Conservation (phyloP, 352 stramenopile species). For the Phytophthora podocarpi region DNA sequence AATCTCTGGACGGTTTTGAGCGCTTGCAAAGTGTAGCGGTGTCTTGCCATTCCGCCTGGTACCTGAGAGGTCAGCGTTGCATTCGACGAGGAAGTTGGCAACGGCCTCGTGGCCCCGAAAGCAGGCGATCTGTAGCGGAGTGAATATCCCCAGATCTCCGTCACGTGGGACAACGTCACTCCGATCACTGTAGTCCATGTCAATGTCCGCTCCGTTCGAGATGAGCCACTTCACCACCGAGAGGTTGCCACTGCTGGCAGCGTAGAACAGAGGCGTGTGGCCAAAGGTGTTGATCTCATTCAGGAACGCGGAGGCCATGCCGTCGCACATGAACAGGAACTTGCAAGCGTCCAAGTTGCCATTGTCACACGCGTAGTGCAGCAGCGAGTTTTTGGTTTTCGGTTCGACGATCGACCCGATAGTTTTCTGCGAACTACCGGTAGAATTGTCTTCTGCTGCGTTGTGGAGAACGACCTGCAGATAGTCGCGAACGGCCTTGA, state of each 20-base stretch:
- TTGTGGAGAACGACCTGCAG: conserved; percentile 58
- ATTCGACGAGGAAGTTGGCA: conserved; percentile 83
- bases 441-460: conserved; percentile 1
- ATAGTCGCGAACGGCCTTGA: conserved; percentile 60
- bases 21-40: conserved; percentile 70
- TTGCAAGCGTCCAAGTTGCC: conserved; percentile 86
- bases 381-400: conserved; percentile 74
- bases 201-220: conserved; percentile 83
- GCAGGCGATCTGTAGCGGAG: conserved; percentile 76
- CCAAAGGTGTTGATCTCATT: conserved; percentile 82
- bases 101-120: conserved; percentile 75
- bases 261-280: conserved; percentile 83
- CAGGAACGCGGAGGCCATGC: conserved; percentile 57
- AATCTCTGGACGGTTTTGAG: conserved; percentile 62
- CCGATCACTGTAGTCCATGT: conserved; percentile 79
- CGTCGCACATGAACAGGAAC: conserved; percentile 75
- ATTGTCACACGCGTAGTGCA: conserved; percentile 86
- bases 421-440: conserved; percentile 3
- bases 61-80: conserved; percentile 75
- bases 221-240: conserved; percentile 87
- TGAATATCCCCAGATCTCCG: conserved; percentile 74
- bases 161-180: conserved; percentile 52
- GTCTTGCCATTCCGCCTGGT: conserved; percentile 76
- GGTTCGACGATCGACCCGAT: conserved; percentile 57
- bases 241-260: conserved; percentile 68